Conservation (phyloP, 2,329 filamentous ascomycete species). For the Exophiala sp. region DNA sequence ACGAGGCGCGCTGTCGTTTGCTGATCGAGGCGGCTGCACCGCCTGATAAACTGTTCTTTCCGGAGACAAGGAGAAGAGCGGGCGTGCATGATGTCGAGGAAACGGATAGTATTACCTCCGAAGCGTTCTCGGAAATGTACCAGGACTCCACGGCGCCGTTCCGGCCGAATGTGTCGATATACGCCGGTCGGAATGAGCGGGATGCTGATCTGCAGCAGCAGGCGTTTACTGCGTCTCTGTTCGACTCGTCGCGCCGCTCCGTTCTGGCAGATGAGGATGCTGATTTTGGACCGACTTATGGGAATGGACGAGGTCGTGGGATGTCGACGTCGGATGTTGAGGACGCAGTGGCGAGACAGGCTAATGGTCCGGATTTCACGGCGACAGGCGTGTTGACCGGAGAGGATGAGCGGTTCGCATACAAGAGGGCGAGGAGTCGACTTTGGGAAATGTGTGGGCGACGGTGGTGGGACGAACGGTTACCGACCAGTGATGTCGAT, state of each 20-base stretch:
- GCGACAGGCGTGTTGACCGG: conserved; percentile 68
- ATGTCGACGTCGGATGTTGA: conserved; percentile 19
- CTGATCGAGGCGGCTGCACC: conserved; percentile 64
- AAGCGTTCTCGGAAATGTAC: conserved; percentile 69
- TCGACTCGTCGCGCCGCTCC: conserved; percentile 27
- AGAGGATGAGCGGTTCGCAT: conserved; percentile 78
- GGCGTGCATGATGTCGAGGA: conserved; percentile 1
- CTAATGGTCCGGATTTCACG: conserved; percentile 57
- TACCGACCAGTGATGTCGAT: conserved; percentile 32
- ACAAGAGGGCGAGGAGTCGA: conserved; percentile 71
- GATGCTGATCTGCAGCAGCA: conserved; percentile 4
- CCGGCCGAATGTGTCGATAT: conserved; percentile 71
- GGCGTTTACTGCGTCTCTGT: conserved; percentile 9
- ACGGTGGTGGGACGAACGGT: conserved; percentile 63
- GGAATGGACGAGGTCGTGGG: conserved; percentile 28
- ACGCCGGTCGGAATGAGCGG: conserved; percentile 40
- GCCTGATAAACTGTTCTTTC: conserved; percentile 76
- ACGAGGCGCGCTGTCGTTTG: conserved; percentile 77
- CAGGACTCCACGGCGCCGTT: conserved; percentile 75
- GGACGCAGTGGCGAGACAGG: conserved; percentile 7
- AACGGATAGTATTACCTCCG: conserved; percentile 55
- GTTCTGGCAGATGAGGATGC: conserved; percentile 34
- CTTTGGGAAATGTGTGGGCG: conserved; percentile 77
- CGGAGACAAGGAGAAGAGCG: conserved; percentile 44
- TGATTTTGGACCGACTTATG: conserved; percentile 33